A percentile compares a stretch with the other conserved stretches of the same genome.
Evolutionary conservation across 306 rosid genomes (phyloP).

Genomic region (Inga oerstediana): DNA sequence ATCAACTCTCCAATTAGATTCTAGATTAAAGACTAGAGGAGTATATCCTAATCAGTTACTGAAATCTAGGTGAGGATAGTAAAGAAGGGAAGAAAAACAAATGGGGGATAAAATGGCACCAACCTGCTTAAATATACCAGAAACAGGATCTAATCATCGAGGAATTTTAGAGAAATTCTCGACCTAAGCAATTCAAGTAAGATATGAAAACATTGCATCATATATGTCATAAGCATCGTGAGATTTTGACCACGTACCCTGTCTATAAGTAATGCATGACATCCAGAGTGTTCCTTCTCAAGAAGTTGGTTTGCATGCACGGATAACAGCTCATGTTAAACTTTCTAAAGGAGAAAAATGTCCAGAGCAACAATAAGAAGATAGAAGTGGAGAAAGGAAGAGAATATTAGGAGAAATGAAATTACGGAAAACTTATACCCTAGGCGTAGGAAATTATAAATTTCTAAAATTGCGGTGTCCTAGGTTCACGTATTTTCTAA

Average conservation of each 20-base stretch:
- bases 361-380: conserved; percentile 18
- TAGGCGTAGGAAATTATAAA: not conserved
- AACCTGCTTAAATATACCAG: conserved; percentile 84
- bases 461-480: not conserved
- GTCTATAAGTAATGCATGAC: conserved; percentile 87
- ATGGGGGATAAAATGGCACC: not conserved
- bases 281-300: conserved; percentile 91
- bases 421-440: not conserved
- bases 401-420: conserved; percentile 10
- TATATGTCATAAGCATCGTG: not conserved
- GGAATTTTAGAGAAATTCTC: conserved; percentile 89
- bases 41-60: not conserved
- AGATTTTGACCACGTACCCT: conserved; percentile 52
- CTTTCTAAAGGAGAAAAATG: conserved; percentile 55
- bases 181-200: conserved; percentile 50
- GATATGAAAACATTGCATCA: conserved; percentile 5
- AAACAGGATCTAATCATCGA: conserved; percentile 83
- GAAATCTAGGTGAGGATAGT: not conserved
- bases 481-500: not conserved
- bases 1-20: too few species aligned
- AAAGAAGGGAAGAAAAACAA: not conserved
- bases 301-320: conserved; percentile 74
- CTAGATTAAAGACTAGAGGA: too few species aligned
- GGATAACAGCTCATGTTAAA: conserved; percentile 72
- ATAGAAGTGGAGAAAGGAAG: not conserved